phyloP scores from a whole-genome alignment of 2,329 filamentous ascomycete species.

The Myriosclerotinia duriaeana region DNA sequence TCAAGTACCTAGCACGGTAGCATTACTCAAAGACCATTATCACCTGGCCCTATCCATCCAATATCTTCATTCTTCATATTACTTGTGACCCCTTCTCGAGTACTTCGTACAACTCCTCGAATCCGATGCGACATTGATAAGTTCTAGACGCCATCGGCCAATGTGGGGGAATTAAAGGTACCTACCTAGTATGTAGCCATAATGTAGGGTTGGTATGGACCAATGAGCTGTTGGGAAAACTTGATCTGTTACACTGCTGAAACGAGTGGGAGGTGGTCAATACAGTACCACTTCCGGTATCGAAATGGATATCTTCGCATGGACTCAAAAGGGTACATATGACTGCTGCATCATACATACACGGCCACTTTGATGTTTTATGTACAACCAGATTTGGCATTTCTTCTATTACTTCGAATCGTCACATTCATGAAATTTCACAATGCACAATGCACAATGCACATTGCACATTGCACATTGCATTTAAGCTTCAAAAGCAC shows the following conservation, averaged over 20 bases:
- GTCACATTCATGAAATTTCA: constrained; percentile 3
- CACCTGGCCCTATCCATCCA: not conserved
- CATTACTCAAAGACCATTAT: not conserved
- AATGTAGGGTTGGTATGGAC: not conserved
- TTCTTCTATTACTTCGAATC: not conserved
- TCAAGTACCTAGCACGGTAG: not conserved
- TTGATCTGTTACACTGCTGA: constrained; percentile 20
- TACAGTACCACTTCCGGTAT: not conserved
- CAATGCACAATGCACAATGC: not conserved
- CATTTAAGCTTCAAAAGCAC: constrained; percentile 12
- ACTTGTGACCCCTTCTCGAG: not conserved
- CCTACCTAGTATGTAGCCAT: too few relatives aligned
- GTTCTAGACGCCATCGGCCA: constrained; percentile 17
- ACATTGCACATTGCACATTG: not conserved
- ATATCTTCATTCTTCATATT: constrained; percentile 9
- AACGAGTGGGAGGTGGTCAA: constrained; percentile 1
- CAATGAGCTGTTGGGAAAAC: not conserved
- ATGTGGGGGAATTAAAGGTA: not conserved
- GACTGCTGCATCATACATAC: constrained; percentile 12
- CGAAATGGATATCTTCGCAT: constrained; percentile 4
- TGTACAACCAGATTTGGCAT: not conserved
- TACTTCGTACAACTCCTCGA: constrained; percentile 16
- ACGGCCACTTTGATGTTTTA: constrained; percentile 14
- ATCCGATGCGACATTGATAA: constrained; percentile 7
- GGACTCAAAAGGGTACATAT: constrained; percentile 2